These are phyloP conservation scores for Mycena chlorophos DNA, from an alignment of 768 basidiomycete genomes.

Conservation along the genomic window DNA sequence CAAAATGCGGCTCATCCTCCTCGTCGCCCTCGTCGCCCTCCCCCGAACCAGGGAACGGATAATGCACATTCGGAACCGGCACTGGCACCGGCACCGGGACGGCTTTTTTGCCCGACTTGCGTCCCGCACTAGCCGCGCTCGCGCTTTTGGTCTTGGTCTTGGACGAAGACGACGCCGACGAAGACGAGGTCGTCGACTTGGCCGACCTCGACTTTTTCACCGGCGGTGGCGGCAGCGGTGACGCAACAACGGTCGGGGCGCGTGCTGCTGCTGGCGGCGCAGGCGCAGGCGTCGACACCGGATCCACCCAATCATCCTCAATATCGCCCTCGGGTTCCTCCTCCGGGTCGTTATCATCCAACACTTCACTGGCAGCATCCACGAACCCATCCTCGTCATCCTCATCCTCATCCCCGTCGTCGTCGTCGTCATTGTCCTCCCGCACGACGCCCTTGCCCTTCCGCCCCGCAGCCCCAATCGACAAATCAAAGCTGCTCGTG, in stretches of 20 bases:
- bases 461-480: conserved; percentile 8
- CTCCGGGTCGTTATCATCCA: conserved; percentile 31
- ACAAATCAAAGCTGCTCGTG: conserved; percentile 40
- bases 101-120: too few relatives aligned
- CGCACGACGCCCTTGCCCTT: conserved; percentile 30
- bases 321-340: conserved; percentile 30
- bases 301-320: conserved; percentile 70
- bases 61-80: conserved; percentile 48
- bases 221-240: too few relatives aligned
- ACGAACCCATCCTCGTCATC: conserved; percentile 43
- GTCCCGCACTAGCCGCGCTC: conserved; percentile 43
- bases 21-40: conserved; percentile 33
- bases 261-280: conserved; percentile 9
- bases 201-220: too few relatives aligned
- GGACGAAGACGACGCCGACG: not conserved
- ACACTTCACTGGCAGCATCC: too few relatives aligned
- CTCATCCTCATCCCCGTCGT: conserved; percentile 32
- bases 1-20: conserved; percentile 19
- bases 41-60: conserved; percentile 64
- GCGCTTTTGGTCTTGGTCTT: conserved; percentile 21
- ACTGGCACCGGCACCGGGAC: conserved; percentile 43
- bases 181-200: conserved; percentile 12
- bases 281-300: conserved; percentile 42
- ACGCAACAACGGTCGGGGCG: conserved; percentile 17
- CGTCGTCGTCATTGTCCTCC: conserved; percentile 31